Evolutionary conservation across 495 filamentous ascomycete species (phyloP), one percentile per base, ranked within the genome.

Genomic region (Cercophora samala): DNA sequence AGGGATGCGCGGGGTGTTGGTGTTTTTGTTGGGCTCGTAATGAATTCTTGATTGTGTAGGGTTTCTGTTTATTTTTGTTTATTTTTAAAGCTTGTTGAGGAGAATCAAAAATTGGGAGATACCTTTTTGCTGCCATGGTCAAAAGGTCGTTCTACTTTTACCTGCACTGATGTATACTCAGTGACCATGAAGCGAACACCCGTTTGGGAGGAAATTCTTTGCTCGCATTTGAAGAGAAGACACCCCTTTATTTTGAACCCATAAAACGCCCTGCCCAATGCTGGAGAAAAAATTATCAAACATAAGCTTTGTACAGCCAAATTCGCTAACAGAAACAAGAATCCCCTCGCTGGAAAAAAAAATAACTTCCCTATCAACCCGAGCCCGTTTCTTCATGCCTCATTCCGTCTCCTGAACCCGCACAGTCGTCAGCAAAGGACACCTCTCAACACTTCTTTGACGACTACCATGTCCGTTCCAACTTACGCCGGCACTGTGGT

Each of bases 401-500:
- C 37, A 8, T 13, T 46, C 37, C 37, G 6, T 46, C 11, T 17
- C 37, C 37, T 19, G 19, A 56, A 56, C 53, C 22, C 53, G 22
- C 15, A 46, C 3, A 46, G 8, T 9, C 11, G 15, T 46, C 37
- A 17, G 9, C 15, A 46, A 46, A 46, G 8, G 15, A 46, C 13
- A 9, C 37, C 37, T 17, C 37, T 17, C 15, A 46, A 11, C 8
- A 46, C 37, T 13, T 5, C 37, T 9, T 3, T 58, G 11, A 18
- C 19, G 24, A 23, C 32, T 11, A 23, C 4, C 3, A 9, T 6
- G 2, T 42, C 4, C 11, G 0, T 18, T 25, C 15, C n/a, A 4
- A 51, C 52, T 13, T 62, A 70, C 55, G 76, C 74, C 37, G 72
- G 74, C 3, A 74, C 70, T 2, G 70, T 64, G 8, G 68, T 56